Evolutionary conservation across 2,329 filamentous ascomycete species (phyloP).

Genomic region (Fusarium veterinarium): DNA sequence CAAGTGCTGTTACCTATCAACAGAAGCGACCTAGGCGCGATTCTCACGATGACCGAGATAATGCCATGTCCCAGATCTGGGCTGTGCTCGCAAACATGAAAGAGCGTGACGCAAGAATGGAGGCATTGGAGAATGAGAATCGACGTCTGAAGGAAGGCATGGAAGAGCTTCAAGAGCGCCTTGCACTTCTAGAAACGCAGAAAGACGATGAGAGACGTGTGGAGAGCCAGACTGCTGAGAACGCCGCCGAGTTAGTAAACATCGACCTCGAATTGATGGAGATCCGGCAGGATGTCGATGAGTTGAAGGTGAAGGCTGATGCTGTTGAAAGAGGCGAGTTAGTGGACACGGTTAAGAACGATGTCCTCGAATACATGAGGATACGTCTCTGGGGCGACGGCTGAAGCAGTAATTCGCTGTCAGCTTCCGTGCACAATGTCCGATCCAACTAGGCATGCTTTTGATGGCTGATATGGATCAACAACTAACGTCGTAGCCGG

Average conservation of each 20-base stretch:
- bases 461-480: too few species aligned
- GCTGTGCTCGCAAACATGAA: neutral
- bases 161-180: neutral
- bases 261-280: neutral
- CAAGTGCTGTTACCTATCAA: neutral
- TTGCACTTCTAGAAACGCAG: neutral
- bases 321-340: neutral
- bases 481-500: too few species aligned
- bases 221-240: neutral
- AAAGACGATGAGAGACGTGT: neutral
- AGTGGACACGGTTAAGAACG: neutral
- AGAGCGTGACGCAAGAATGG: neutral
- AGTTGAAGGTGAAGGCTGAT: neutral
- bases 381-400: conserved; percentile 1
- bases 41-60: neutral
- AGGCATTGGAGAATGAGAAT: neutral
- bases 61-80: neutral
- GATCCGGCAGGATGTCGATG: neutral
- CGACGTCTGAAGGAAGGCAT: neutral
- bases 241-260: neutral
- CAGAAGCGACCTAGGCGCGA: neutral
- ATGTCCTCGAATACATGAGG: conserved; percentile 2
- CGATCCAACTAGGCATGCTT: too few species aligned
- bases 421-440: too few species aligned
- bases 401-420: neutral